Evolutionary conservation across 108 stramenopile genomes (phyloP).

Genomic region (Aureococcus anophagefferens): DNA sequence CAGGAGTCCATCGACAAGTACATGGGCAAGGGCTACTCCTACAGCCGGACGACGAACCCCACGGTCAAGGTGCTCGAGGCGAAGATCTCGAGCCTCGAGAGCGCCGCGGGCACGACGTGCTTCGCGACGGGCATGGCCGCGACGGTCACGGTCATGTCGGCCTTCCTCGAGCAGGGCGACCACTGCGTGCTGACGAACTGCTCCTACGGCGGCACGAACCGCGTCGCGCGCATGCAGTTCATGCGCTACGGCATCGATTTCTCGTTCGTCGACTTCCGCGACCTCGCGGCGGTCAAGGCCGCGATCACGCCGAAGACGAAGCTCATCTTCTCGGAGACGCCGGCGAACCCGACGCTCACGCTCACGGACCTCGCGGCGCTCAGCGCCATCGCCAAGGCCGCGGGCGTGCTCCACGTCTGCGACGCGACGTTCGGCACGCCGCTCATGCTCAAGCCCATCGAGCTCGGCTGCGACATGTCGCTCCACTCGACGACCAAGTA

Average conservation of each 20-base stretch:
- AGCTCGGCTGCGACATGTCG: slow-evolving; percentile 61
- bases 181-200: slow-evolving; percentile 72
- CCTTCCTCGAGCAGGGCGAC: slow-evolving; percentile 64
- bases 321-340: slow-evolving; percentile 66
- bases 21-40: slow-evolving; percentile 58
- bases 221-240: slow-evolving; percentile 62
- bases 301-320: slow-evolving; percentile 66
- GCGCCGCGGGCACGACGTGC: slow-evolving; percentile 58
- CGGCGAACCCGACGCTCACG: slow-evolving; percentile 63
- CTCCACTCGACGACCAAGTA: slow-evolving; percentile 70
- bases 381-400: slow-evolving; percentile 50
- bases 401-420: slow-evolving; percentile 49
- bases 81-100: slow-evolving; percentile 66
- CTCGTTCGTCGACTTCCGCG: slow-evolving; percentile 60
- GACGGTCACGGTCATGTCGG: slow-evolving; percentile 57
- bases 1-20: slow-evolving; percentile 63
- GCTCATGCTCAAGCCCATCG: slow-evolving; percentile 52
- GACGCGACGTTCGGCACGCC: slow-evolving; percentile 67
- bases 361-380: slow-evolving; percentile 58
- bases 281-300: slow-evolving; percentile 50
- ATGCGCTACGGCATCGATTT: slow-evolving; percentile 53
- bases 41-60: slow-evolving; percentile 67
- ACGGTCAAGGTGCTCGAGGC: slow-evolving; percentile 64
- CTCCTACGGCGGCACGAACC: slow-evolving; percentile 71
- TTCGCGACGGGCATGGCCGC: slow-evolving; percentile 74